phyloP scores from a whole-genome alignment of 371 early-diverging fungal genomes.

The Mucor saturninus region DNA sequence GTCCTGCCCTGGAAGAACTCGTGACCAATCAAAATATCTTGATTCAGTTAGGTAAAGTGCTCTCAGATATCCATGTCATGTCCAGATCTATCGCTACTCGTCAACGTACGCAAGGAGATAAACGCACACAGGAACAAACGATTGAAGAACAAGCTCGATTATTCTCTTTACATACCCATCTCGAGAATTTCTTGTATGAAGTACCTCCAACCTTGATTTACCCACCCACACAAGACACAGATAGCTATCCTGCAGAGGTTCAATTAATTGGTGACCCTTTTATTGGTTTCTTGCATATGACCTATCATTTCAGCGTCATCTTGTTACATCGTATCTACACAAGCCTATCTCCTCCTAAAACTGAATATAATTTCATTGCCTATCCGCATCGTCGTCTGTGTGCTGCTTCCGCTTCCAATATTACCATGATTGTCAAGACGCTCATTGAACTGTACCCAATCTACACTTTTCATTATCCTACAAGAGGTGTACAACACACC shows the following conservation, averaged over 20 bases:
- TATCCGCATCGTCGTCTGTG: conserved; percentile 46
- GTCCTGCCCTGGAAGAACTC: conserved; percentile 42
- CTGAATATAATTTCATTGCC: conserved; percentile 27
- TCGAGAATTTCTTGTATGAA: conserved; percentile 54
- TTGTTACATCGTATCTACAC: conserved; percentile 81
- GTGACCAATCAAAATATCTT: conserved; percentile 44
- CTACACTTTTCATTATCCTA: conserved; percentile 37
- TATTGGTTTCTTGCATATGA: conserved; percentile 67
- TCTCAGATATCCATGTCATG: conserved; percentile 43
- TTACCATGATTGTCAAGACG: conserved; percentile 44
- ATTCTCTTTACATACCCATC: conserved; percentile 47
- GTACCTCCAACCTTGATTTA: conserved; percentile 53
- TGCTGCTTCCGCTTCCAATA: conserved; percentile 47
- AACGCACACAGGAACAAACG: conserved; percentile 30
- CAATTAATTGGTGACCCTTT: conserved; percentile 46
- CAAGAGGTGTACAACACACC: conserved; percentile 47
- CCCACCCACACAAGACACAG: conserved; percentile 36
- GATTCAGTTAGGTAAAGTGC: conserved; percentile 42
- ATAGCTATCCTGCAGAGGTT: conserved; percentile 47
- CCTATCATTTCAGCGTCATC: conserved; percentile 81
- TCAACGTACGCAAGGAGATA: conserved; percentile 37
- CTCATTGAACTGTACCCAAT: conserved; percentile 31
- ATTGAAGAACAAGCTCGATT: conserved; percentile 48
- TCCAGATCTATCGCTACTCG: conserved; percentile 31
- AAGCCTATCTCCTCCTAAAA: conserved; percentile 31